phyloP scores from a whole-genome alignment of 345 rosid genomes.

The Gossypium arboreum region DNA sequence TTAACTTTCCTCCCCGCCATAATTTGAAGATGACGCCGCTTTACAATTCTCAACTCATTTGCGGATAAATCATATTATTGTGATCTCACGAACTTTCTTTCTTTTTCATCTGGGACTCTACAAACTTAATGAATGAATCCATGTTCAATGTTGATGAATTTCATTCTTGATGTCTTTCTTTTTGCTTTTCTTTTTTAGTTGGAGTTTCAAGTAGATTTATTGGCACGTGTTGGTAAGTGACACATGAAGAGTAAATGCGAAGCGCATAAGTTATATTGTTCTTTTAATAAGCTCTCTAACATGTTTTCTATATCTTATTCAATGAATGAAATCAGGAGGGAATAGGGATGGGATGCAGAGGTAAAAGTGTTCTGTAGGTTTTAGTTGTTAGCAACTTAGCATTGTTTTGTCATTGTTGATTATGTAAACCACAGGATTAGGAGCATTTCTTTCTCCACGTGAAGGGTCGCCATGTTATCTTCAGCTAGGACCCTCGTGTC shows the following conservation, averaged over 20 bases:
- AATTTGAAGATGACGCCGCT: neutral
- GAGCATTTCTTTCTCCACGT: neutral
- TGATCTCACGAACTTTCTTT: neutral
- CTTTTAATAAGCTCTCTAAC: conserved; percentile 1
- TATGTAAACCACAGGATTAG: neutral
- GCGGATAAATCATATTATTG: neutral
- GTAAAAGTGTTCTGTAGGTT: neutral
- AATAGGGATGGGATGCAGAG: neutral
- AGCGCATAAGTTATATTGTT: neutral
- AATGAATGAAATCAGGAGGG: neutral
- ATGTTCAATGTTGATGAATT: conserved; percentile 3
- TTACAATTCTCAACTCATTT: neutral
- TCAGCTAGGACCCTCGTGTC: neutral
- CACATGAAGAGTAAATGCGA: neutral
- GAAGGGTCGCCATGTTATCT: conserved; percentile 2
- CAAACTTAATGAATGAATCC: neutral
- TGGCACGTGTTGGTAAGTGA: neutral
- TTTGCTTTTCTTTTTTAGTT: neutral
- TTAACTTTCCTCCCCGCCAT: neutral
- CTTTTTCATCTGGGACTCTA: neutral
- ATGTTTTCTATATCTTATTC: conserved; percentile 11
- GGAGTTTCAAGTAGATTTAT: neutral
- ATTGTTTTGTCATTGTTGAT: neutral
- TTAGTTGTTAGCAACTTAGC: neutral
- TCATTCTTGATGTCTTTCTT: neutral